Evolutionary conservation across 306 rosid genomes (phyloP).

Genomic region (Acacia crassicarpa): DNA sequence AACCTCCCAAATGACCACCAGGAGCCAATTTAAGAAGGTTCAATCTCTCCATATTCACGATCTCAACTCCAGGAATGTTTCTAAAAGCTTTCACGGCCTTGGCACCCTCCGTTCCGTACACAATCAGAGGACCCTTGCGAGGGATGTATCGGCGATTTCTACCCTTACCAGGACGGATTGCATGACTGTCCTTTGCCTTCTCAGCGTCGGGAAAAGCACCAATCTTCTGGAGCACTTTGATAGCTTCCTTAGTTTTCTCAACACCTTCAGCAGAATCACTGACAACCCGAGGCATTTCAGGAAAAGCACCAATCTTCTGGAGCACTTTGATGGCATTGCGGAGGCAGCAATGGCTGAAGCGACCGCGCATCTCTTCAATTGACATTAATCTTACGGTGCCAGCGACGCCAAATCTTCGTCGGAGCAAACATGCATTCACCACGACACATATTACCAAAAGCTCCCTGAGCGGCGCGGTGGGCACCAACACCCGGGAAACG

Average conservation of each 20-base stretch:
- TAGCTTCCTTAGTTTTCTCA: slow-evolving; percentile 72
- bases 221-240: slow-evolving; percentile 66
- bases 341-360: slow-evolving; percentile 94
- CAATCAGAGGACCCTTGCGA: slow-evolving; percentile 73
- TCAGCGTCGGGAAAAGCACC: slow-evolving; percentile 73
- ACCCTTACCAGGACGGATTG: slow-evolving; percentile 81
- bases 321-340: slow-evolving; percentile 72
- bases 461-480: slow-evolving; percentile 90
- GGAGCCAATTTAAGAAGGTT: slow-evolving; percentile 76
- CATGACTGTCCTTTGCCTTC: slow-evolving; percentile 72
- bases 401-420: slow-evolving; percentile 92
- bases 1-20: slow-evolving; percentile 87
- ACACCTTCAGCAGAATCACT: slow-evolving; percentile 73
- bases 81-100: slow-evolving; percentile 82
- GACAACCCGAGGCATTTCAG: slow-evolving; percentile 73
- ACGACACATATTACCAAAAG: slow-evolving; percentile 94
- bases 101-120: slow-evolving; percentile 77
- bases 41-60: slow-evolving; percentile 74
- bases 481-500: slow-evolving; percentile 94
- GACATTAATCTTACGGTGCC: slow-evolving; percentile 84
- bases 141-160: slow-evolving; percentile 79
- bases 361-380: slow-evolving; percentile 77
- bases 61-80: slow-evolving; percentile 74
- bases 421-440: slow-evolving; percentile 97
- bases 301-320: too few relatives aligned